These are phyloP conservation scores for Aureoboletus auriporus DNA, from an alignment of 768 basidiomycete genomes.

Conservation along the genomic window DNA sequence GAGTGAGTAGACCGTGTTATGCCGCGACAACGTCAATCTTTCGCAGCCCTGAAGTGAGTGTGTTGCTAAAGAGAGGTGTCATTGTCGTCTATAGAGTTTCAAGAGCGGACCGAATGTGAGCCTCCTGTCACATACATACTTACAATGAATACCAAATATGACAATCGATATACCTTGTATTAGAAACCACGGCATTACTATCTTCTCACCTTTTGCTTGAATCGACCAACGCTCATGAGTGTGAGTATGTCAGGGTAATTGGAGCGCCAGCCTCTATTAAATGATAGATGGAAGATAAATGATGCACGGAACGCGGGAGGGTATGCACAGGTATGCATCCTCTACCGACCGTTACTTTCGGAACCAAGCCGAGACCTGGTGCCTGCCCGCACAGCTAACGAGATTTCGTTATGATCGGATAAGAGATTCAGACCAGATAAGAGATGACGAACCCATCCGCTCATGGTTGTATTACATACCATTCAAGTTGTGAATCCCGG, in stretches of 20 bases:
- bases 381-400: too few species aligned
- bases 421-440: conserved; percentile 5
- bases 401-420: neutral
- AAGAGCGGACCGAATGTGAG: conserved; percentile 13
- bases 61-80: conserved; percentile 3
- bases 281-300: neutral
- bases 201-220: conserved; percentile 7
- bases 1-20: conserved; percentile 14
- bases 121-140: conserved; percentile 5
- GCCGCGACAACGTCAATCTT: conserved; percentile 15
- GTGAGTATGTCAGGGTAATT: neutral
- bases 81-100: conserved; percentile 2
- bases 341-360: conserved; percentile 6
- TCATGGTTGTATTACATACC: conserved; percentile 21
- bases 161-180: conserved; percentile 23
- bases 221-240: neutral
- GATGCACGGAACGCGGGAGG: conserved; percentile 5
- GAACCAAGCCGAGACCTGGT: conserved; percentile 2
- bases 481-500: too few species aligned
- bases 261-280: conserved; percentile 1
- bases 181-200: conserved; percentile 20
- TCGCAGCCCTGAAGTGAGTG: conserved; percentile 15
- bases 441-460: conserved; percentile 8
- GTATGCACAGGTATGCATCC: neutral
- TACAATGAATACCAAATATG: conserved; percentile 16